Evolutionary conservation across 805 yeast genomes (phyloP).

Genomic region (Starmerella stigmatis): DNA sequence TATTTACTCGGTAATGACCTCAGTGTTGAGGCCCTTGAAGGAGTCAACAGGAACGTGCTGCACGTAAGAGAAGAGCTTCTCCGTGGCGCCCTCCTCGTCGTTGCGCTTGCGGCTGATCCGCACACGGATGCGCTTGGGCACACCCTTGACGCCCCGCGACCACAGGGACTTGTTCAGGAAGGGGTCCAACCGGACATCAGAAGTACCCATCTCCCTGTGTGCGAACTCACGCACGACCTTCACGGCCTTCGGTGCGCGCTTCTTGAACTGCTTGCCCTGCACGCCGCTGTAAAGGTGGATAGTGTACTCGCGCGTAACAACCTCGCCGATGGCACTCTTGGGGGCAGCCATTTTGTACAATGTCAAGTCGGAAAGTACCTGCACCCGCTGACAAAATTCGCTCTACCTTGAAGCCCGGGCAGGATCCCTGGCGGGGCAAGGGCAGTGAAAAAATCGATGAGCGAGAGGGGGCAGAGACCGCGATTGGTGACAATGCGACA

Average conservation of each 20-base stretch:
- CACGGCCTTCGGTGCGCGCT: slow-evolving; percentile 99
- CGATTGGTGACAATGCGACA: too few relatives aligned
- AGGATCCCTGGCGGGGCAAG: not conserved
- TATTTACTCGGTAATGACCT: slow-evolving; percentile 72
- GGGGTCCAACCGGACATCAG: slow-evolving; percentile 98
- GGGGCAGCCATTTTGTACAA: slow-evolving; percentile 34
- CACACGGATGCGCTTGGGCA: slow-evolving; percentile 94
- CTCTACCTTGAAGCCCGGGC: slow-evolving; percentile 4
- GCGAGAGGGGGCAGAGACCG: not conserved
- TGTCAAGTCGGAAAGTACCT: slow-evolving; percentile 7
- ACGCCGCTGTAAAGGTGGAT: slow-evolving; percentile 99
- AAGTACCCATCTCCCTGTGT: slow-evolving; percentile 96
- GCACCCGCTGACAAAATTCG: slow-evolving; percentile 8
- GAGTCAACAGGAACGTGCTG: slow-evolving; percentile 93
- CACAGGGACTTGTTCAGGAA: slow-evolving; percentile 96
- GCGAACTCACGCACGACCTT: slow-evolving; percentile 99
- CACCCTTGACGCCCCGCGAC: slow-evolving; percentile 99
- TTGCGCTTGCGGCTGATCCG: slow-evolving; percentile 99
- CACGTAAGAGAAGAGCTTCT: slow-evolving; percentile 93
- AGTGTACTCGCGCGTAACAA: slow-evolving; percentile 99
- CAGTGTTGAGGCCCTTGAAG: slow-evolving; percentile 95
- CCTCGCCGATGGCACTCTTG: slow-evolving; percentile 83
- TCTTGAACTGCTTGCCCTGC: slow-evolving; percentile 98
- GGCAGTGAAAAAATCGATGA: not conserved
- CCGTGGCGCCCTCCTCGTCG: slow-evolving; percentile 99